Evolutionary conservation across 495 filamentous ascomycete species (phyloP), one percentile per base, ranked within the genome.

Genomic region (Immersiella caudata): DNA sequence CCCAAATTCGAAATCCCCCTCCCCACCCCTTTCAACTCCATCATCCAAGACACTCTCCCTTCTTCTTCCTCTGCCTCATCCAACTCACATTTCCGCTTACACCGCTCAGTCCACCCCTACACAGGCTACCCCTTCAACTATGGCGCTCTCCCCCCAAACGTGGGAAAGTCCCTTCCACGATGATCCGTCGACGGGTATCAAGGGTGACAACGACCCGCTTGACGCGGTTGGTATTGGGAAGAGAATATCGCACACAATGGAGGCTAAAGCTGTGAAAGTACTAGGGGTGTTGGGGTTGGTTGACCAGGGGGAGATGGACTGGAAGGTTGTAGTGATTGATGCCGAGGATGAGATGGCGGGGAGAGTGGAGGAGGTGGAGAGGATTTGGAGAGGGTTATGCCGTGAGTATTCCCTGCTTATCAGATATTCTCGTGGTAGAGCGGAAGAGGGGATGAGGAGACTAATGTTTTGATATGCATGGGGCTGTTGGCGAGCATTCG

Each of bases 301-400:
- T 21, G 77, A 78, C 59, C 63, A 72, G 35, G 72, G 70, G 56
- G 71, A 77, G 61, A 79, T 76, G 21, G 76, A 79, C 52, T 80
- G 79, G 79, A 77, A 78, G 64, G 63, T 78, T 0, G 20, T 78
- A 3, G 71, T 68, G 11, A 69, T 78, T 11, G 73, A 77, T 51
- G 70, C 73, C 1, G 35, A 65, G 1, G 75, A 78, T 54, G 67
- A 70, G 9, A 27, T 76, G 9, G 69, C 73, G 0, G 60, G 27
- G 16, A 62, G 60, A n/a, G 1, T 78, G 29, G 26, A 72, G n/a
- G 69, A 71, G 60, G 59, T 77, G n/a, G 67, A 33, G 67, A 33
- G 24, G 76, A 78, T 63, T 68, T 78, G 0, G 65, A 72, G 35
- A 58, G 36, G 22, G 35, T 73, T 7, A 55, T 71, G n/a, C 76